Percentiles rank a stretch among this genome's conserved stretches.
Conservation (phyloP, 352 stramenopile genomes). For the Phytophthora litchii region DNA sequence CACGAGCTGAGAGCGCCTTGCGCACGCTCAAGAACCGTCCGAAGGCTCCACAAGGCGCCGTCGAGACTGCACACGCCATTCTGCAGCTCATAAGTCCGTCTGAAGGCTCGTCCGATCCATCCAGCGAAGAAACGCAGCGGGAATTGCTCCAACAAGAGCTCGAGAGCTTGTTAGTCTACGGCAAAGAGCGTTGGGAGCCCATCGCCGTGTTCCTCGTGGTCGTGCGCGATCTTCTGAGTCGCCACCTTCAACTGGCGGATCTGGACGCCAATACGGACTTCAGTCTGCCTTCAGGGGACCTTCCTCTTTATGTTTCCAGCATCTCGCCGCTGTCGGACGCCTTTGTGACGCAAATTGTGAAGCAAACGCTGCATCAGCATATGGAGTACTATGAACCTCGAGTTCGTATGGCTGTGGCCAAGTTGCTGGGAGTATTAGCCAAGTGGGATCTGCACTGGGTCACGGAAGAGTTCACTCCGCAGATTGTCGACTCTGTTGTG, state of each 20-base stretch:
- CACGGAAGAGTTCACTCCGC: constrained; percentile 61
- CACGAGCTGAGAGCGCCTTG: constrained; percentile 64
- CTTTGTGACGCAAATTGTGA: constrained; percentile 56
- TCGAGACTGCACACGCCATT: constrained; percentile 49
- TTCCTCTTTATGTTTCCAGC: constrained; percentile 19
- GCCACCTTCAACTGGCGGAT: constrained; percentile 35
- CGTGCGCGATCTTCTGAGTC: constrained; percentile 53
- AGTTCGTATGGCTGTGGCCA: constrained; percentile 80
- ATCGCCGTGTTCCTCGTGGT: constrained; percentile 69
- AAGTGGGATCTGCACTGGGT: constrained; percentile 62
- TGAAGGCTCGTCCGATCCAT: constrained; percentile 8
- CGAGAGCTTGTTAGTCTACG: constrained; percentile 55
- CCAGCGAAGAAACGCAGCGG: constrained; percentile 27
- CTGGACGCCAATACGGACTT: constrained; percentile 43
- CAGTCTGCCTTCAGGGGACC: constrained; percentile 16
- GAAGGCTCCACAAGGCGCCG: constrained; percentile 49
- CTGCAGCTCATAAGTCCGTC: constrained; percentile 32
- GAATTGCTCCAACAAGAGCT: constrained; percentile 58
- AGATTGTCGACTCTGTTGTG: constrained; percentile 81
- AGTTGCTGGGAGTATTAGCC: constrained; percentile 72
- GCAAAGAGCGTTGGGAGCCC: constrained; percentile 77
- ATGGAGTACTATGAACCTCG: constrained; percentile 89
- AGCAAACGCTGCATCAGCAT: constrained; percentile 48
- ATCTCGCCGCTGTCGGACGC: constrained; percentile 42
- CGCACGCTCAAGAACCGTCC: constrained; percentile 76